Percentiles rank a stretch among this genome's conserved stretches.
Evolutionary conservation across 176 grass and related monocot species (phyloP).

Genomic region (Oropetium thomaeum): DNA sequence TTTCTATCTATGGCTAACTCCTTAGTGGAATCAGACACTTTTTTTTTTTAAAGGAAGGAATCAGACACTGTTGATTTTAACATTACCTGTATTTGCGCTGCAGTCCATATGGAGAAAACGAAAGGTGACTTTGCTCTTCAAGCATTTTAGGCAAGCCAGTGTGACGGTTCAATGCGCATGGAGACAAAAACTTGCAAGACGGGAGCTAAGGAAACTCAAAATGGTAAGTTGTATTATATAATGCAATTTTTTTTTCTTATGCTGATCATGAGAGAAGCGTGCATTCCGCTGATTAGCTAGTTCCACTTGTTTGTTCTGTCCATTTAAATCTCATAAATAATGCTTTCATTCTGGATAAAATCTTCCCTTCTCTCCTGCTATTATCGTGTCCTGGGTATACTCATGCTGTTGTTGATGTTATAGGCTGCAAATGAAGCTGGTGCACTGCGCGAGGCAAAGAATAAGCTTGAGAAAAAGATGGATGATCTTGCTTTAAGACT

Average conservation of each 20-base stretch:
- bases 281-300: not conserved
- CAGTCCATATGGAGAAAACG: constrained; percentile 80
- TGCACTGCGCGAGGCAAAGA: constrained; percentile 90
- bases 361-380: constrained; percentile 19
- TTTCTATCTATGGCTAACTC: too few species aligned
- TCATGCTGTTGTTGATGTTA: constrained; percentile 25
- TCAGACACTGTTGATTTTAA: not conserved
- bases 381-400: constrained; percentile 4
- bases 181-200: constrained; percentile 83
- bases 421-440: constrained; percentile 98
- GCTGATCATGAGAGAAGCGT: not conserved
- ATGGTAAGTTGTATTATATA: constrained; percentile 46
- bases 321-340: not conserved
- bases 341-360: not conserved
- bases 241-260: not conserved
- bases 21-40: too few species aligned
- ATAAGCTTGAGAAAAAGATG: constrained; percentile 93
- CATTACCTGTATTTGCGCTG: not conserved
- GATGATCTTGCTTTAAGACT: constrained; percentile 91
- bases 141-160: constrained; percentile 48
- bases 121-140: constrained; percentile 51
- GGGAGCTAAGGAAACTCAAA: constrained; percentile 75
- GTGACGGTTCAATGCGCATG: constrained; percentile 82
- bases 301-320: constrained; percentile 21
- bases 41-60: too few species aligned